These are phyloP conservation scores for Pestalotiopsis sp. DNA, from an alignment of 2,329 filamentous ascomycete species.

Conservation along the genomic window DNA sequence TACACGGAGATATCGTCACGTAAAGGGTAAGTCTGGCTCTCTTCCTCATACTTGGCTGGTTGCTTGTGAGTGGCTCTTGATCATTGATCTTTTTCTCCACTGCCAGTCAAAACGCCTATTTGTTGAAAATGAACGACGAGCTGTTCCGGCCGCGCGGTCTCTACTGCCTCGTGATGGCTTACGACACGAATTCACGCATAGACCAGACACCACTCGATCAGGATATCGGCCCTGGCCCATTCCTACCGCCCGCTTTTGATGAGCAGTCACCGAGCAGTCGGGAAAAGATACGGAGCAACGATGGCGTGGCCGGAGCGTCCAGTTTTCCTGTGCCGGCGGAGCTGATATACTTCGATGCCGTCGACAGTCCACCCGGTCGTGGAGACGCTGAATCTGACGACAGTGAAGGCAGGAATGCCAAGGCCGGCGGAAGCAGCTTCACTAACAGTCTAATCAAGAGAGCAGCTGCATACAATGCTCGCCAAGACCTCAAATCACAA, in stretches of 20 bases:
- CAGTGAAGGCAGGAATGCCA: neutral
- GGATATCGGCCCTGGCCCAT: neutral
- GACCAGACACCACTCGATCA: constrained; percentile 3
- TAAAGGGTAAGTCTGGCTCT: constrained; percentile 12
- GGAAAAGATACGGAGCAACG: neutral
- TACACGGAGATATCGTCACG: constrained; percentile 17
- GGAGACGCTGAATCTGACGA: constrained; percentile 6
- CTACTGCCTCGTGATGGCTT: constrained; percentile 25
- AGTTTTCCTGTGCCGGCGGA: constrained; percentile 3
- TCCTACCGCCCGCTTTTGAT: constrained; percentile 7
- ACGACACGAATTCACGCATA: constrained; percentile 14
- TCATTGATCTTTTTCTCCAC: neutral
- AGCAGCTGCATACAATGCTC: neutral
- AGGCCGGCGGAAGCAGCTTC: neutral
- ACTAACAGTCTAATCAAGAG: neutral
- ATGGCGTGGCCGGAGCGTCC: neutral
- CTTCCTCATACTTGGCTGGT: too few species aligned
- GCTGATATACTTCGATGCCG: neutral
- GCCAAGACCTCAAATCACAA: neutral
- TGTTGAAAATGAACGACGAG: constrained; percentile 24
- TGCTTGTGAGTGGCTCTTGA: neutral
- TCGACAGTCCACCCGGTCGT: neutral
- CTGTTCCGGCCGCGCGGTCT: constrained; percentile 26
- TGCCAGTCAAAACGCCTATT: constrained; percentile 20
- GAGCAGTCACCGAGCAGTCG: neutral